phyloP scores from a whole-genome alignment of 2,329 filamentous ascomycete species.

The Plenodomus biglobosus region DNA sequence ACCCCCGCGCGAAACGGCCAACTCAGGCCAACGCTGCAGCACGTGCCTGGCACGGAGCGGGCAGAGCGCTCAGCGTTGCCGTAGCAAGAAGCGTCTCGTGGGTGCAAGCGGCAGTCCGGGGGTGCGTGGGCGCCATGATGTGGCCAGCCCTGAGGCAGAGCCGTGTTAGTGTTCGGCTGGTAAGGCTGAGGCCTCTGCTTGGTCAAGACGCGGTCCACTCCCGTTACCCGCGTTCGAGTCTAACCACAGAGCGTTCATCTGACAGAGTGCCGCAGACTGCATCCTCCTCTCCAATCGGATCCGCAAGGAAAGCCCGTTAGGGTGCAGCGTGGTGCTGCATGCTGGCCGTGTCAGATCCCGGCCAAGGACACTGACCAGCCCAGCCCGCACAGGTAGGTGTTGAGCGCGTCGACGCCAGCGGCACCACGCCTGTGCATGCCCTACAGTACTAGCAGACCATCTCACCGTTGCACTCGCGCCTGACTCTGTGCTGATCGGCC shows the following conservation, averaged over 20 bases:
- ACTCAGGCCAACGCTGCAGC: neutral
- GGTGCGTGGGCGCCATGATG: neutral
- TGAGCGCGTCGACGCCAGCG: too few relatives aligned
- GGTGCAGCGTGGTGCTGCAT: conserved; percentile 1
- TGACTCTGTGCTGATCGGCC: conserved; percentile 21
- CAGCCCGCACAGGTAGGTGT: conserved; percentile 5
- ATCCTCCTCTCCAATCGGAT: conserved; percentile 3
- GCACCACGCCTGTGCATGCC: neutral
- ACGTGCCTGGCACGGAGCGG: neutral
- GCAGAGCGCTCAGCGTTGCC: conserved; percentile 4
- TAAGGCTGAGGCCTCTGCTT: neutral
- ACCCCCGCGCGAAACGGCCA: neutral
- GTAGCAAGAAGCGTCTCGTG: neutral
- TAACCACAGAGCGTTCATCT: conserved; percentile 3
- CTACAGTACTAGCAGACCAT: conserved; percentile 10
- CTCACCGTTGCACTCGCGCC: conserved; percentile 16
- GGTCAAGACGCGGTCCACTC: conserved; percentile 7
- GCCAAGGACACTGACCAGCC: conserved; percentile 5
- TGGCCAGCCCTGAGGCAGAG: neutral
- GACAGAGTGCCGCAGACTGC: conserved; percentile 9
- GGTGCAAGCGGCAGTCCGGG: neutral
- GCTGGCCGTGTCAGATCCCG: neutral
- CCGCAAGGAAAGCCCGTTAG: neutral
- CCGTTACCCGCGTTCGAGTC: conserved; percentile 17
- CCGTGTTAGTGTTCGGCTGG: neutral